Base-by-base conservation (phyloP, 306 rosid species). In the Leucaena leucocephala region DNA sequence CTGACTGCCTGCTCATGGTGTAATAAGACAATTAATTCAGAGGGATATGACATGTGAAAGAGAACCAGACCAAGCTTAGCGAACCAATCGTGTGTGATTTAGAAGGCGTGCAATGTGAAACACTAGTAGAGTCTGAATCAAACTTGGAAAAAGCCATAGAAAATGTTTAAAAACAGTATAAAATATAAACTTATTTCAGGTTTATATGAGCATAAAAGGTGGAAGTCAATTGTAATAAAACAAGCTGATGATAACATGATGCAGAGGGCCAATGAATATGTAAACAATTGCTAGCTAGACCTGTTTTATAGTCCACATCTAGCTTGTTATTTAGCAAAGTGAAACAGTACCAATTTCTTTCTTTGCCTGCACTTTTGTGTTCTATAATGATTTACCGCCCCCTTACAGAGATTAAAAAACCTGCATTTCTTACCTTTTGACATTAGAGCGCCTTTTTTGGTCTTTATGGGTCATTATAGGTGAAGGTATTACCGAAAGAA, bases 21-120 rank as follows among this genome's bases (percentile, higher is more conserved):
- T 21, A 38, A 4, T 34, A n/a, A 42, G 35, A 44, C 12, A 39
- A 62, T 66, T 72, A 35, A 35, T 64, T 43, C 61, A 40, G 66
- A 22, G 42, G 61, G 42, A 36, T 62, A 77, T 54, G 57, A 8
- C 44, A 36, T 68, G 66, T 39, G 61, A 50, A 76, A 63, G 55
- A 64, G 27, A 40, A 34, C 46, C 21, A 66, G 7, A 17, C 27
- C 21, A 38, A 65, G 71, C 22, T 57, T 36, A 61, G n/a, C 65
- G 19, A 34, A 42, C 52, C 55, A 62, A 75, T 70, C 42, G 48
- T 70, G 19, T 70, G 15, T 9, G 75, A 19, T 43, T 68, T 68
- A n/a, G 73, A 5, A 43, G 55, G 39, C 11, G 1, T 59, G 66
- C 17, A 27, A 17, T 27, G 11, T 21, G 73, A 34, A 68, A 68